Base-by-base conservation (phyloP, 768 basidiomycete genomes). In the Tulasnella calospora region DNA sequence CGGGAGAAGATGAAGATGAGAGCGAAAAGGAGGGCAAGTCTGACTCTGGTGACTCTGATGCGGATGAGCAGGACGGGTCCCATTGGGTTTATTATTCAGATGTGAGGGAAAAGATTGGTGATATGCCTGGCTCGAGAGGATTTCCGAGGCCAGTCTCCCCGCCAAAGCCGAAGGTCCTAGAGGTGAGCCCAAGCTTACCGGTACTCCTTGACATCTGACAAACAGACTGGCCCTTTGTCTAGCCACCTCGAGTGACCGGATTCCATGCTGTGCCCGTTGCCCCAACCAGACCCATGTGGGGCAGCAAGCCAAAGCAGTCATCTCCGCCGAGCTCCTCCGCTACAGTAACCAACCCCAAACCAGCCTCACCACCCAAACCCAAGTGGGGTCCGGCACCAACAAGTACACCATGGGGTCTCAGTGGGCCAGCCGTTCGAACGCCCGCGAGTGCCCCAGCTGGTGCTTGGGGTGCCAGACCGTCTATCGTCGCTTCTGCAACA, bases 1-100 rank as follows among this genome's bases (percentile, higher is more conserved):
- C 7, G 30, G 36, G 15, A 46, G 71, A 72, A 5, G 71, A 40
- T 21, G 44, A 72, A 17, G 71, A 72, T 36, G 71, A 12, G 36
- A 46, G 40, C 8, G 70, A 40, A 4, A 40, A 40, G 44, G 33
- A 72, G 36, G 27, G n/a, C 23, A 72, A 41, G 71, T 46, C 71
- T 13, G 71, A 41, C 21, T 40, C 36, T 6, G 71, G 36, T 27
- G 27, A 27, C 27, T 67, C 61, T 5, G 71, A 72, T 5, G 12
- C 38, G n/a, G 71, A 72, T 15, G 71, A 27, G 23, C 44, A 44
- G 44, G 15, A 47, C 23, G 74, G 46, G 7, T 27, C 27, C 23
- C 21, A 40, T 33, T 75, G 74, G 74, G 74, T 75, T 36, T 47
- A 46, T 10, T 75, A 75, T 75, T 55, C 33, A n/a, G 74, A 75